A percentile compares a stretch with the other conserved stretches of the same genome.
phyloP scores from a whole-genome alignment of 1,284 basidiomycete species.

The Cryptococcus sp. region DNA sequence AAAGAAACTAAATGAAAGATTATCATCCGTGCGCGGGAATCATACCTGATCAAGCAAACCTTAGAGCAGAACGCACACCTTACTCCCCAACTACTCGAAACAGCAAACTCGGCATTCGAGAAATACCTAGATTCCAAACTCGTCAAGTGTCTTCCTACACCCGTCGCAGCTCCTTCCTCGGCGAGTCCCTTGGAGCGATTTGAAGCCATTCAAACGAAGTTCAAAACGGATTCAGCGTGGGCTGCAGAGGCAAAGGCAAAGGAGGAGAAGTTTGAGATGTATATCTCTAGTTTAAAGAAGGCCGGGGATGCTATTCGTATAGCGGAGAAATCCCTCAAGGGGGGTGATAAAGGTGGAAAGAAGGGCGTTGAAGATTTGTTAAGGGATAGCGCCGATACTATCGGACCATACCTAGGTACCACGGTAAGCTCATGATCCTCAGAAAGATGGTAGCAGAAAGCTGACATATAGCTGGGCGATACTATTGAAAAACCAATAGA shows the following conservation, averaged over 20 bases:
- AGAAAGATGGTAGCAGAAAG: neutral
- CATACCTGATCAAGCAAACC: slow-evolving; percentile 59
- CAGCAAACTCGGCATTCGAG: slow-evolving; percentile 48
- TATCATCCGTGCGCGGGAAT: slow-evolving; percentile 81
- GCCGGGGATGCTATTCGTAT: slow-evolving; percentile 28
- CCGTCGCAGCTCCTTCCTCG: slow-evolving; percentile 58
- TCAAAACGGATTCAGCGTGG: slow-evolving; percentile 56
- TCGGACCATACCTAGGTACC: slow-evolving; percentile 68
- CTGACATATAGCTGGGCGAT: slow-evolving; percentile 59
- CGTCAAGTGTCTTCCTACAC: slow-evolving; percentile 56
- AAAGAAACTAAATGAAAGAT: slow-evolving; percentile 56
- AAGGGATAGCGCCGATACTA: slow-evolving; percentile 67
- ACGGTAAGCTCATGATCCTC: slow-evolving; percentile 54
- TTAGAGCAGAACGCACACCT: slow-evolving; percentile 37
- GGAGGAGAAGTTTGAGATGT: slow-evolving; percentile 89
- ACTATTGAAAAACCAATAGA: slow-evolving; percentile 76
- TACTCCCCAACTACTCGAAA: slow-evolving; percentile 31
- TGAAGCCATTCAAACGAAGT: slow-evolving; percentile 52
- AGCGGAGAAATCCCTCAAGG: slow-evolving; percentile 37
- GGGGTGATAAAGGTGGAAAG: slow-evolving; percentile 46
- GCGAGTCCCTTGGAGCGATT: slow-evolving; percentile 56
- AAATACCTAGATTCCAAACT: slow-evolving; percentile 59
- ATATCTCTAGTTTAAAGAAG: slow-evolving; percentile 68
- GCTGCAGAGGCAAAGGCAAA: slow-evolving; percentile 64
- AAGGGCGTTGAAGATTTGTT: slow-evolving; percentile 61